These are phyloP conservation scores for Paramecium pentaurelia DNA, from an alignment of 73 alveolate genomes.

Conservation along the genomic window DNA sequence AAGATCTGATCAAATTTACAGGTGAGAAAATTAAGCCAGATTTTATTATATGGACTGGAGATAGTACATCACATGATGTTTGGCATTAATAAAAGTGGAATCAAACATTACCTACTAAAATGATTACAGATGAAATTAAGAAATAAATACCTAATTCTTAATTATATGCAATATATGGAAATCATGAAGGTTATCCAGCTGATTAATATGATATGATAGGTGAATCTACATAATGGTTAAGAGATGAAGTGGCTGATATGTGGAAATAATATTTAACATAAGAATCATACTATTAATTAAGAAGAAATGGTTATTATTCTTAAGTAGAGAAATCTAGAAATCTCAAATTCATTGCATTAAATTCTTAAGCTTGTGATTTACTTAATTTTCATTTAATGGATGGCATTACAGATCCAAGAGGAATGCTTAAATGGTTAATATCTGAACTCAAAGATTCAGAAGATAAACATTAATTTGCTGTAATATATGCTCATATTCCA, in stretches of 20 bases:
- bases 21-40: constrained; percentile 73
- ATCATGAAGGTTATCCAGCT: constrained; percentile 82
- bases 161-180: constrained; percentile 72
- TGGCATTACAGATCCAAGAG: constrained; percentile 75
- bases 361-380: constrained; percentile 79
- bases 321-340: constrained; percentile 63
- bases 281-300: constrained; percentile 34
- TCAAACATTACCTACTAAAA: constrained; percentile 49
- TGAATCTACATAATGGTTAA: constrained; percentile 39
- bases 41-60: constrained; percentile 95
- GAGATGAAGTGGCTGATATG: constrained; percentile 55
- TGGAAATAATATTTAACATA: constrained; percentile 33
- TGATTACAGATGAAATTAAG: constrained; percentile 46
- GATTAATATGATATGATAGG: constrained; percentile 54
- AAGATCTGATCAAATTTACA: constrained; percentile 56
- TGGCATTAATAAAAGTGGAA: constrained; percentile 68
- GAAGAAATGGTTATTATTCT: constrained; percentile 40
- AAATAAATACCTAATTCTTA: constrained; percentile 27
- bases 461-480: constrained; percentile 72
- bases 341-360: constrained; percentile 77
- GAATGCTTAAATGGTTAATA: constrained; percentile 74
- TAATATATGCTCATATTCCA: constrained; percentile 79
- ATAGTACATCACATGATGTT: constrained; percentile 87
- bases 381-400: constrained; percentile 73
- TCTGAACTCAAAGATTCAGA: constrained; percentile 76